phyloP scores from a whole-genome alignment of 2,329 filamentous ascomycete species.

The Arachnomyces sp. region DNA sequence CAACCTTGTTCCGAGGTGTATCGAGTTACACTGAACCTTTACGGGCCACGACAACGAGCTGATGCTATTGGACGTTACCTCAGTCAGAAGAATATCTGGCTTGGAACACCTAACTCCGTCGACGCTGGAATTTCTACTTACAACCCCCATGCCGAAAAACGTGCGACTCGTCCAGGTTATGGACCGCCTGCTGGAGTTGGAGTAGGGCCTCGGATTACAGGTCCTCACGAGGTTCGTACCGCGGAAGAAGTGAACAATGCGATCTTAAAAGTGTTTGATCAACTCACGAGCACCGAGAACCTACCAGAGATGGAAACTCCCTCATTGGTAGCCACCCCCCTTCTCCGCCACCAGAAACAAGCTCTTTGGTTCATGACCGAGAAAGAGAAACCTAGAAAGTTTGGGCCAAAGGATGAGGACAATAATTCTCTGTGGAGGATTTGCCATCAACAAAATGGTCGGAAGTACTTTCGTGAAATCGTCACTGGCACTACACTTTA shows the following conservation, averaged over 20 bases:
- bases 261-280: slow-evolving; percentile 80
- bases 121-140: slow-evolving; percentile 61
- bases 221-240: slow-evolving; percentile 48
- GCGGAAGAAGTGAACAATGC: slow-evolving; percentile 81
- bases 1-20: slow-evolving; percentile 53
- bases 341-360: slow-evolving; percentile 84
- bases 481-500: slow-evolving; percentile 64
- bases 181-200: slow-evolving; percentile 7
- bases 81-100: slow-evolving; percentile 55
- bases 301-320: slow-evolving; percentile 65
- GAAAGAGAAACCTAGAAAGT: slow-evolving; percentile 61
- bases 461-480: slow-evolving; percentile 66
- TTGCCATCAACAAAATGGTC: slow-evolving; percentile 47
- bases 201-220: slow-evolving; percentile 15
- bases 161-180: slow-evolving; percentile 31
- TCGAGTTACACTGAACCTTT: slow-evolving; percentile 65
- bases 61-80: slow-evolving; percentile 60
- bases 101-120: slow-evolving; percentile 58
- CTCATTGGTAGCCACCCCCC: slow-evolving; percentile 51
- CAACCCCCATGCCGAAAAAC: slow-evolving; percentile 62
- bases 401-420: slow-evolving; percentile 50
- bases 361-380: slow-evolving; percentile 77
- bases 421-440: slow-evolving; percentile 72
- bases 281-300: slow-evolving; percentile 64
- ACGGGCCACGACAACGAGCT: slow-evolving; percentile 62